These are phyloP conservation scores for Ceratocystis alfenasii DNA, from an alignment of 2,329 filamentous ascomycete species.

Conservation along the genomic window DNA sequence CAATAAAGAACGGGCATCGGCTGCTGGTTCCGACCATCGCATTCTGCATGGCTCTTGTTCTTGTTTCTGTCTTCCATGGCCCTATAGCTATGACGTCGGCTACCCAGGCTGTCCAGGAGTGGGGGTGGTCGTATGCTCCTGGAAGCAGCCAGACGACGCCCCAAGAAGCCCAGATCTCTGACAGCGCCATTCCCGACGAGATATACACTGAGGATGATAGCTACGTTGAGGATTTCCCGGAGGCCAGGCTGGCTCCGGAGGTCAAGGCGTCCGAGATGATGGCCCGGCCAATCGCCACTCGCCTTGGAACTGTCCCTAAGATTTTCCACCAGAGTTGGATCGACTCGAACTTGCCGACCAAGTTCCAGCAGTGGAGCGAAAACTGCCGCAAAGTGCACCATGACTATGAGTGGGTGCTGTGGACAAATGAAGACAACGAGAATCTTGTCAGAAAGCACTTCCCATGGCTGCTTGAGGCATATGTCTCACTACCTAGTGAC, in stretches of 20 bases:
- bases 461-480: constrained; percentile 28
- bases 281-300: constrained; percentile 16
- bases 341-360: constrained; percentile 24
- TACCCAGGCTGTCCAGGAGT: constrained; percentile 9
- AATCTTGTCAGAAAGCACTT: constrained; percentile 28
- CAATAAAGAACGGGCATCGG: background rate
- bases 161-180: background rate
- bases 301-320: constrained; percentile 30
- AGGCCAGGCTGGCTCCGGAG: background rate
- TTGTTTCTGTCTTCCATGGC: constrained; percentile 12
- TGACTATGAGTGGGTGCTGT: constrained; percentile 31
- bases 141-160: background rate
- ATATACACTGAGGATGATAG: background rate
- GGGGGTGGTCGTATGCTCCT: constrained; percentile 4
- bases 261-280: constrained; percentile 18
- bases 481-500: constrained; percentile 26
- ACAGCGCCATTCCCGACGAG: background rate
- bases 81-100: constrained; percentile 4
- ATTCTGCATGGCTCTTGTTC: background rate
- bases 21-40: constrained; percentile 7
- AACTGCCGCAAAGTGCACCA: constrained; percentile 27
- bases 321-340: constrained; percentile 28
- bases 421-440: constrained; percentile 31
- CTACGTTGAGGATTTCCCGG: background rate
- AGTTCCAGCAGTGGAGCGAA: constrained; percentile 29